These are phyloP conservation scores for Lodderomyces elongisporus DNA, from an alignment of 1,139 yeast species.

Conservation along the genomic window DNA sequence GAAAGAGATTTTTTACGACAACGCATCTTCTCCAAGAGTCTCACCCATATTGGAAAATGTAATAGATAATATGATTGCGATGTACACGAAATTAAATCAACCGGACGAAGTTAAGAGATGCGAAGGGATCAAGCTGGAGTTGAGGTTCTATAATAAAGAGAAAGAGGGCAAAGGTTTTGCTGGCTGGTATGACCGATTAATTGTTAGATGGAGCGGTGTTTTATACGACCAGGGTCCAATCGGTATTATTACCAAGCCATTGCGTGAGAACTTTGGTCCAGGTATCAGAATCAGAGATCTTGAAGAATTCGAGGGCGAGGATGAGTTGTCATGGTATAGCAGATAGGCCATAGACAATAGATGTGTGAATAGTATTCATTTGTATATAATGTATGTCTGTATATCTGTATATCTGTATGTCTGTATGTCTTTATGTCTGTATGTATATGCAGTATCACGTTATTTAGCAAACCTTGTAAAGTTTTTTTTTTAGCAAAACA, in stretches of 20 bases:
- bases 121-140: conserved; percentile 19
- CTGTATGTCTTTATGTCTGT: no score
- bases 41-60: conserved; percentile 30
- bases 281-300: conserved; percentile 30
- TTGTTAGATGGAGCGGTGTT: conserved; percentile 34
- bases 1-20: conserved; percentile 31
- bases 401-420: no score
- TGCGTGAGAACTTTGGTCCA: conserved; percentile 37
- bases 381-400: no score
- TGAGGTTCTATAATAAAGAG: not conserved
- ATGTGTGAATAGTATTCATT: no score
- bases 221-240: conserved; percentile 40
- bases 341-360: no score
- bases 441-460: no score
- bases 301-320: conserved; percentile 44
- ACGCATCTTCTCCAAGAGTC: conserved; percentile 24
- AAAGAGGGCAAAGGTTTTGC: not conserved
- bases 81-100: conserved; percentile 30
- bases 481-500: no score
- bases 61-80: conserved; percentile 25
- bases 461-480: no score
- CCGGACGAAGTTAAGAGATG: conserved; percentile 25
- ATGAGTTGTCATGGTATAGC: conserved; percentile 14
- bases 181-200: conserved; percentile 32
- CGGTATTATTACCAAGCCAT: conserved; percentile 39